phyloP scores from a whole-genome alignment of 192 early-diverging fungal genomes.

The Gaertneriomyces sp. region DNA sequence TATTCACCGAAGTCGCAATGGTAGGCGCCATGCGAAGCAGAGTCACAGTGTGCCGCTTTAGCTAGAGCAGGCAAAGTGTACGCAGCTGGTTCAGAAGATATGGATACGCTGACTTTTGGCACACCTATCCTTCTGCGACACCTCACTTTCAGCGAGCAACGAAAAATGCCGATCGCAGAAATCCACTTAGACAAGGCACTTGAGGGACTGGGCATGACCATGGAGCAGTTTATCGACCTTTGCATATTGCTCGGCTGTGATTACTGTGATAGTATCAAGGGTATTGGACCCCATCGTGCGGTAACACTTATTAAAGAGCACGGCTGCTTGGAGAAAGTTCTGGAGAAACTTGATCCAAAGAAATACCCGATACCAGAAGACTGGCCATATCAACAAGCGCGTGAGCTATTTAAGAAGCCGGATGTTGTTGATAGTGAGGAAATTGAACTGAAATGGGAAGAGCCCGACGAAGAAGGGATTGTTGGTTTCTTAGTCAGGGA shows the following conservation, averaged over 20 bases:
- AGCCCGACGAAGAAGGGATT: slow-evolving; percentile 65
- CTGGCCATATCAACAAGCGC: slow-evolving; percentile 88
- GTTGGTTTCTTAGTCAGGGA: slow-evolving; percentile 88
- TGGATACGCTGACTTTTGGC: slow-evolving; percentile 96
- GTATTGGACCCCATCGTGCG: slow-evolving; percentile 85
- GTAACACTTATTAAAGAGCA: slow-evolving; percentile 82
- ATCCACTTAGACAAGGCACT: slow-evolving; percentile 78
- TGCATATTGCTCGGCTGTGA: slow-evolving; percentile 98
- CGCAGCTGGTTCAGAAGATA: slow-evolving; percentile 95
- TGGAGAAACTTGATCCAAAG: slow-evolving; percentile 71
- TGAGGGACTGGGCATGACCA: slow-evolving; percentile 69
- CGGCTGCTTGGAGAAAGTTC: slow-evolving; percentile 72
- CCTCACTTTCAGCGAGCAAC: slow-evolving; percentile 84
- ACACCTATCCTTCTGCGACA: slow-evolving; percentile 86
- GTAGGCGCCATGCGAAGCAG: slow-evolving; percentile 95
- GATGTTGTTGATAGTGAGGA: slow-evolving; percentile 66
- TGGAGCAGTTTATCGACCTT: slow-evolving; percentile 91
- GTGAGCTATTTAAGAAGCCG: slow-evolving; percentile 80
- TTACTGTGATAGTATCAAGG: slow-evolving; percentile 92
- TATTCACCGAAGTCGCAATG: slow-evolving; percentile 43
- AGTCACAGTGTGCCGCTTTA: slow-evolving; percentile 94
- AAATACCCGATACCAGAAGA: slow-evolving; percentile 78
- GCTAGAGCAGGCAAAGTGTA: slow-evolving; percentile 85
- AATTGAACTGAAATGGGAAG: slow-evolving; percentile 57
- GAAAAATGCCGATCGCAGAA: slow-evolving; percentile 89